Conservation (phyloP, 202 grass and related monocot species). For the Panicum virgatum region DNA sequence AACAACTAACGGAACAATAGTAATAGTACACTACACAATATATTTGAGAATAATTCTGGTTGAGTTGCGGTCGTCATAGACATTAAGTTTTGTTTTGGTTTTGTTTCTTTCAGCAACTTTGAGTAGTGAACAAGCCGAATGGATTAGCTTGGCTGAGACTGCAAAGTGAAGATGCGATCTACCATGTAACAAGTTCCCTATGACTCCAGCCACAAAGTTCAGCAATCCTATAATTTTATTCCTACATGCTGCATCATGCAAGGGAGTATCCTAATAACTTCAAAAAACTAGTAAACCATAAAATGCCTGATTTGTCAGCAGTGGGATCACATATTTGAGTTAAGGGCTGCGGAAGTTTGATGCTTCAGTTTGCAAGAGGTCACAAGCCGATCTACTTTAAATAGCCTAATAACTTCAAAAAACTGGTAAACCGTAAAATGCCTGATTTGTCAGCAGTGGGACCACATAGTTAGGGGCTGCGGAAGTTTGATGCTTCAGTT, state of each 20-base stretch:
- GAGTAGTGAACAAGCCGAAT: not conserved
- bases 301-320: not conserved
- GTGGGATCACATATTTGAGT: not conserved
- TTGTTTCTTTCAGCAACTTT: conserved; percentile 4
- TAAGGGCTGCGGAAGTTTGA: not conserved
- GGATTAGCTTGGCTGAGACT: not conserved
- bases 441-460: not conserved
- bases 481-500: not conserved
- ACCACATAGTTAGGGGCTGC: not conserved
- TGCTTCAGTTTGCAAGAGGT: not conserved
- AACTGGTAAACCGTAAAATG: not conserved
- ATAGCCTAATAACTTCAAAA: not conserved
- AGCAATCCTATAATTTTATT: not conserved
- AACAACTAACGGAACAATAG: not conserved
- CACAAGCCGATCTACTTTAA: not conserved
- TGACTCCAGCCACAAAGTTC: not conserved
- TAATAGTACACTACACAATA: not conserved
- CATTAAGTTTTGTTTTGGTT: not conserved
- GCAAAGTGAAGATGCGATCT: not conserved
- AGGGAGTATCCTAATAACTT: not conserved
- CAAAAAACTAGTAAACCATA: not conserved
- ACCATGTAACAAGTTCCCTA: not conserved
- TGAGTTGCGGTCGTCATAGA: not conserved
- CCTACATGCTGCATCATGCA: not conserved
- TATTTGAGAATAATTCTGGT: not conserved